Evolutionary conservation across 1,284 basidiomycete species (phyloP), one percentile per base, ranked within the genome.

Genomic region (Cryptococcus wingfieldii): DNA sequence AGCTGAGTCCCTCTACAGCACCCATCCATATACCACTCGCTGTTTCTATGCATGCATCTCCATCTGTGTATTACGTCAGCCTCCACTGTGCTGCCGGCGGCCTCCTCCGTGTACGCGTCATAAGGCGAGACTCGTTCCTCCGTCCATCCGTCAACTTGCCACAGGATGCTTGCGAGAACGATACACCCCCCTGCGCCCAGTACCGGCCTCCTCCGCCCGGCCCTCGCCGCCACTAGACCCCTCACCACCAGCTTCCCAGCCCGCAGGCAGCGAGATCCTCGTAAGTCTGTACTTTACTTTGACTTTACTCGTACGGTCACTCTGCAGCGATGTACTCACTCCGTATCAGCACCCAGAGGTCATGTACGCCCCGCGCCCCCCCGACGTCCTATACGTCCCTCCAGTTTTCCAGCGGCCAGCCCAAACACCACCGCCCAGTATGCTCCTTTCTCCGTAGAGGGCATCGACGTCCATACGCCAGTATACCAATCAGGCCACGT

Each of bases 331-430:
- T 42, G 19, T 37, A 8, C 34, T 27, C 23, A n/a, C 37, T 16
- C 39, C 2, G 12, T 7, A 19, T 25, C 51, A 71, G 70, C 69
- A 37, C 70, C 70, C 10, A 59, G 60, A 31, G 68, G 70, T 16
- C 67, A 69, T 48, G 65, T 71, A 0, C 60, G 70, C 13, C 67
- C 67, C 12, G 48, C 51, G 1, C 1, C 31, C 4, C 31, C 31
- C 46, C 56, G 61, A 10, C 54, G 58, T 42, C 48, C 53, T 2
- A 19, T 48, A 10, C 50, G 42, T 19, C 54, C 18, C 31, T 51
- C 18, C 23, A 13, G 25, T 25, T 13, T 38, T 14, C 38, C 38
- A 31, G 42, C 38, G 23, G 8, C 51, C 14, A 16, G 1, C 43
- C 28, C 42, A 41, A 50, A 18, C 51, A 8, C 25, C 38, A 19